Evolutionary conservation across 441 rosid genomes (phyloP).

Genomic region (Hura crepitans): DNA sequence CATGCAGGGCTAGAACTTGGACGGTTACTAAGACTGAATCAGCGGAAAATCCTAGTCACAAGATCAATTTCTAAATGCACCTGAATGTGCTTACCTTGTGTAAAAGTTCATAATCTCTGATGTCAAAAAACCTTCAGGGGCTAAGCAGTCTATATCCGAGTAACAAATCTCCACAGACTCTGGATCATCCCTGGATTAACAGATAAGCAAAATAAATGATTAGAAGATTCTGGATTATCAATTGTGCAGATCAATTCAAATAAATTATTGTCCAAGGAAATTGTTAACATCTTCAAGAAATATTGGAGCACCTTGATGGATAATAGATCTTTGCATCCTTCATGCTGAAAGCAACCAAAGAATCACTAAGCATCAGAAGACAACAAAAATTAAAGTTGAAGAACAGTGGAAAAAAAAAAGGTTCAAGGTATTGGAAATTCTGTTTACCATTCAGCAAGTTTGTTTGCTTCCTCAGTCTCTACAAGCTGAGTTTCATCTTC

Average conservation of each 20-base stretch:
- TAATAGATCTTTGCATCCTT: slow-evolving; percentile 55
- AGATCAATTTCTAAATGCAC: slow-evolving; percentile 7
- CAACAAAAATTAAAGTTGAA: slow-evolving; percentile 16
- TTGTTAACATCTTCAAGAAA: slow-evolving; percentile 12
- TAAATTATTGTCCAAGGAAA: slow-evolving; percentile 13
- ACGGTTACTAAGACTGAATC: neutral
- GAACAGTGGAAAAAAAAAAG: slow-evolving; percentile 11
- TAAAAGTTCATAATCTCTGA: slow-evolving; percentile 88
- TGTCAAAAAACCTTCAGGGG: slow-evolving; percentile 57
- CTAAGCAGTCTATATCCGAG: slow-evolving; percentile 59
- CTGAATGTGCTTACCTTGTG: slow-evolving; percentile 48
- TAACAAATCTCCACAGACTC: slow-evolving; percentile 55
- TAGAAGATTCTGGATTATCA: slow-evolving; percentile 39
- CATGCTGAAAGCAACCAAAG: slow-evolving; percentile 45
- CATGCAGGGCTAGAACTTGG: neutral
- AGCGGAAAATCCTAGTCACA: neutral
- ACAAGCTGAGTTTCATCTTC: slow-evolving; percentile 61
- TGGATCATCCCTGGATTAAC: slow-evolving; percentile 61
- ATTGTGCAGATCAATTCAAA: slow-evolving; percentile 22
- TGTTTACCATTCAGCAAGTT: slow-evolving; percentile 54
- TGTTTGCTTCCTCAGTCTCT: slow-evolving; percentile 31
- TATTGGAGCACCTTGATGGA: slow-evolving; percentile 63
- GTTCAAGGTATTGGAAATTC: slow-evolving; percentile 8
- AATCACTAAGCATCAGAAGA: slow-evolving; percentile 21
- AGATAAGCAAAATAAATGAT: slow-evolving; percentile 9